Percentiles rank a stretch among this genome's conserved stretches.
These are phyloP conservation scores for Tylopilus felleus DNA, from an alignment of 768 basidiomycete species.

Conservation along the genomic window DNA sequence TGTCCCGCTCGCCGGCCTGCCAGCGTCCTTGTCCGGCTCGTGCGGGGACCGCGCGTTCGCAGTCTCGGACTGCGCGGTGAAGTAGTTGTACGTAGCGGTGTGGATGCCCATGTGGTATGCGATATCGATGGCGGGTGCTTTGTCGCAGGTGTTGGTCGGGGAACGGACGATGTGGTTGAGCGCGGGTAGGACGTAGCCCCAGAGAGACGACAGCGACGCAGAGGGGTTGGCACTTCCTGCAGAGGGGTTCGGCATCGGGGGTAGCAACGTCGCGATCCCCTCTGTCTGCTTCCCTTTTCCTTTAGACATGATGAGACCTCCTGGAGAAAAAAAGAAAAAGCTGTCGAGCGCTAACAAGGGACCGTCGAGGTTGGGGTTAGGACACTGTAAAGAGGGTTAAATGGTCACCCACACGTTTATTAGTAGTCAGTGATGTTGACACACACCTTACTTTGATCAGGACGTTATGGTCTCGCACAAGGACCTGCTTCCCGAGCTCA, in stretches of 20 bases:
- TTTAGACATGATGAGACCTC: slow-evolving; percentile 21
- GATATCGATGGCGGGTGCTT: slow-evolving; percentile 69
- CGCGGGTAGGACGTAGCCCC: slow-evolving; percentile 74
- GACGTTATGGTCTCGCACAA: slow-evolving; percentile 4
- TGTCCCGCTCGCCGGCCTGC: slow-evolving; percentile 45
- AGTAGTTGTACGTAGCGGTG: slow-evolving; percentile 82
- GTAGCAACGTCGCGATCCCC: slow-evolving; percentile 16
- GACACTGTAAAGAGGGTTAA: neutral
- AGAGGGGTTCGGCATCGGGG: slow-evolving; percentile 49
- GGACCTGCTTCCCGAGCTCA: slow-evolving; percentile 2
- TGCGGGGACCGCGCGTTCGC: slow-evolving; percentile 25
- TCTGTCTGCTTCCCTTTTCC: slow-evolving; percentile 31
- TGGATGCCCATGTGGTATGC: slow-evolving; percentile 74
- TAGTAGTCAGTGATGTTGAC: slow-evolving; percentile 2
- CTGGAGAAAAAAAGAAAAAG: neutral
- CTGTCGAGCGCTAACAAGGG: slow-evolving; percentile 4
- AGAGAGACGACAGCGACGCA: slow-evolving; percentile 65
- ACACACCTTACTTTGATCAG: neutral
- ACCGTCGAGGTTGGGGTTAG: slow-evolving; percentile 4
- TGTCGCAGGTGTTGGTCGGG: slow-evolving; percentile 55
- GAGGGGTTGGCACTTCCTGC: slow-evolving; percentile 71
- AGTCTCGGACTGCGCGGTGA: slow-evolving; percentile 56
- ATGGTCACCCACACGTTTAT: slow-evolving; percentile 4
- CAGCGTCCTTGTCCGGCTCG: slow-evolving; percentile 26
- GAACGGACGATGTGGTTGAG: slow-evolving; percentile 73